Conservation (phyloP, 257 asterid genomes). For the Petunia axillaris region DNA sequence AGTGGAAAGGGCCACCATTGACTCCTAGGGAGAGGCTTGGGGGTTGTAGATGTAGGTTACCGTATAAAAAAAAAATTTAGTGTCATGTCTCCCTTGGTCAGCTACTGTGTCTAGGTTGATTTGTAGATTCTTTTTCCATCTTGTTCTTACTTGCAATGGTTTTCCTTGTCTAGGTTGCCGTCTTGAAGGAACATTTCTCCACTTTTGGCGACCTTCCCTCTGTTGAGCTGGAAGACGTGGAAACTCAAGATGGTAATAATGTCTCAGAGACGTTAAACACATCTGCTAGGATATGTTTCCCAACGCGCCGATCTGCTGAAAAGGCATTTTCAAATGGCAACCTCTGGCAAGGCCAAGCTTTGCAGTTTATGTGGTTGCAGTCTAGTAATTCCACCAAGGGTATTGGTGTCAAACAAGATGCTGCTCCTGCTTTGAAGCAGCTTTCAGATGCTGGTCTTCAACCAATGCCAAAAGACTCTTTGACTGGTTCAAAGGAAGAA, state of each 20-base stretch:
- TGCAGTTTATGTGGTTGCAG: slow-evolving; percentile 69
- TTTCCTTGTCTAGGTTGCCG: slow-evolving; percentile 57
- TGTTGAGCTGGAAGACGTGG: slow-evolving; percentile 65
- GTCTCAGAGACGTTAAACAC: slow-evolving; percentile 42
- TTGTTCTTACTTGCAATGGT: slow-evolving; percentile 4
- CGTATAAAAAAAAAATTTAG: too few relatives aligned
- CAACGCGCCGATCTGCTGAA: slow-evolving; percentile 75
- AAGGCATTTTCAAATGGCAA: slow-evolving; percentile 78
- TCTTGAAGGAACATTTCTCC: slow-evolving; percentile 81
- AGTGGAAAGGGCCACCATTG: too few relatives aligned
- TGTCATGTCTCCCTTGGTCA: slow-evolving; percentile 1
- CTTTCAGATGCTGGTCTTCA: slow-evolving; percentile 30
- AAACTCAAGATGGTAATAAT: slow-evolving; percentile 46
- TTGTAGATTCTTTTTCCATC: neutral
- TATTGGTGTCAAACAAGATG: slow-evolving; percentile 18
- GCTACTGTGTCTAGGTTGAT: slow-evolving; percentile 19
- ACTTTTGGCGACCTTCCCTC: slow-evolving; percentile 68
- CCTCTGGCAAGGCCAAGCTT: slow-evolving; percentile 76
- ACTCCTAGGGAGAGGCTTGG: too few relatives aligned
- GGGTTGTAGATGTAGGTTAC: too few relatives aligned
- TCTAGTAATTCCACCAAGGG: slow-evolving; percentile 32
- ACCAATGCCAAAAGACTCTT: slow-evolving; percentile 30
- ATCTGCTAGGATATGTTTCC: slow-evolving; percentile 70
- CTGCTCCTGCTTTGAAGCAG: slow-evolving; percentile 24
- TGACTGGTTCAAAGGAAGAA: neutral